These are phyloP conservation scores for Lactarius hatsudake DNA, from an alignment of 768 basidiomycete species.

Conservation along the genomic window DNA sequence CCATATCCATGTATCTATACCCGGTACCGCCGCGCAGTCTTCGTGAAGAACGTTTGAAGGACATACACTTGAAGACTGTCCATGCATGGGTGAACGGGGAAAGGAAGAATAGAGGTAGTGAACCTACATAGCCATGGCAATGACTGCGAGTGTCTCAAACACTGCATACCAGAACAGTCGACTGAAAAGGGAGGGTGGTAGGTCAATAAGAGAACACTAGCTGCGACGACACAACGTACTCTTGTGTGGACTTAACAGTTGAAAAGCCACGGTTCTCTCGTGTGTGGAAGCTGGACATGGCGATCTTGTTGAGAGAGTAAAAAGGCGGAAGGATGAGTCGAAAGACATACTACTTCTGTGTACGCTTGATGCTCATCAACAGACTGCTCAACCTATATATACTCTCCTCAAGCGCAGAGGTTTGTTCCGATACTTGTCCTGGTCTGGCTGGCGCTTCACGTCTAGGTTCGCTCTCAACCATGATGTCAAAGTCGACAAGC, in stretches of 20 bases:
- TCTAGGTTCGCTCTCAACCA: slow-evolving; percentile 97
- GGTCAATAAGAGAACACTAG: slow-evolving; percentile 14
- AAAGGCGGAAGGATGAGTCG: not conserved
- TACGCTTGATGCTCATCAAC: slow-evolving; percentile 85
- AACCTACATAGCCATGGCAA: slow-evolving; percentile 86
- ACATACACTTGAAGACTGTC: slow-evolving; percentile 84
- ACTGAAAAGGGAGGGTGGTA: slow-evolving; percentile 38
- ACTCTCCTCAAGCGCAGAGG: slow-evolving; percentile 91
- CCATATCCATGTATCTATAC: slow-evolving; percentile 45
- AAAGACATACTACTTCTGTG: slow-evolving; percentile 83
- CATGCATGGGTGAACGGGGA: slow-evolving; percentile 23
- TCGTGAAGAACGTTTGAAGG: slow-evolving; percentile 95
- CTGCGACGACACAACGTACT: slow-evolving; percentile 42
- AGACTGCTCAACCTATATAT: slow-evolving; percentile 87
- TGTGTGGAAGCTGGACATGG: slow-evolving; percentile 75
- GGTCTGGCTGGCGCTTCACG: slow-evolving; percentile 85
- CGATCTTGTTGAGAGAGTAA: not conserved
- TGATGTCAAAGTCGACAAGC: slow-evolving; percentile 92
- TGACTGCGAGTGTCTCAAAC: slow-evolving; percentile 71
- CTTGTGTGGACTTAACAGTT: slow-evolving; percentile 85
- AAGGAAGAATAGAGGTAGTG: not conserved
- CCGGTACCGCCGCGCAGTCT: slow-evolving; percentile 86
- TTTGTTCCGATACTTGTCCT: slow-evolving; percentile 88
- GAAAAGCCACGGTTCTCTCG: slow-evolving; percentile 93
- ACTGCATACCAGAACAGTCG: slow-evolving; percentile 94